Conservation (phyloP, 345 rosid genomes). For the Rubroshorea leprosula region DNA sequence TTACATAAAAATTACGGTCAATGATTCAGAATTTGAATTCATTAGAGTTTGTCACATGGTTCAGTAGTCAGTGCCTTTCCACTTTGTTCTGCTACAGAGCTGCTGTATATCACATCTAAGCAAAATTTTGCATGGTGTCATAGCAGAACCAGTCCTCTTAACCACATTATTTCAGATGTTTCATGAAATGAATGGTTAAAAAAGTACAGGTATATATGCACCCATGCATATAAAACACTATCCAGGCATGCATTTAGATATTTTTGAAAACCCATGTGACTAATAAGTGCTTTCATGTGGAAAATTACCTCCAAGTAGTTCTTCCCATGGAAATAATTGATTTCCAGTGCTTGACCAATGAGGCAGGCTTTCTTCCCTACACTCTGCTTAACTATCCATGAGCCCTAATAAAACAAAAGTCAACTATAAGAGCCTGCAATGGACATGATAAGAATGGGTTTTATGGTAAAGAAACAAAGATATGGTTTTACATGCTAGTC, state of each 20-base stretch:
- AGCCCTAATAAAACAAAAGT: slow-evolving; percentile 51
- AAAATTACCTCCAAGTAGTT: slow-evolving; percentile 87
- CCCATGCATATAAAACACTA: neutral
- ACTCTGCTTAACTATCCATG: slow-evolving; percentile 97
- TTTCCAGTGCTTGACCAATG: slow-evolving; percentile 88
- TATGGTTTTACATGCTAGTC: too few species aligned
- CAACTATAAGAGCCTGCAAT: slow-evolving; percentile 1
- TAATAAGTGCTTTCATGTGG: neutral
- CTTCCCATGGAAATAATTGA: slow-evolving; percentile 78
- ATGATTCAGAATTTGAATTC: too few species aligned
- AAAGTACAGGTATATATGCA: neutral
- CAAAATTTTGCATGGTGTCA: too few species aligned
- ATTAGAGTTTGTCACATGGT: too few species aligned
- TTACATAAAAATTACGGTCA: too few species aligned
- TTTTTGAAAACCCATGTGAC: neutral
- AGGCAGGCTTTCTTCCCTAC: slow-evolving; percentile 96
- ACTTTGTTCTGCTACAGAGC: too few species aligned
- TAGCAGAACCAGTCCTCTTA: too few species aligned
- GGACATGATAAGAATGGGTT: neutral
- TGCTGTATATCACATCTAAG: too few species aligned
- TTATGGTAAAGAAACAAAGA: neutral
- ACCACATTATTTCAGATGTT: too few species aligned
- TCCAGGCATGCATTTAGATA: too few species aligned
- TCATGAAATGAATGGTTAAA: neutral
- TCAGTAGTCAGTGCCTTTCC: too few species aligned